Base-by-base conservation (phyloP, 805 yeast genomes). In the Cephaloascus albidus region DNA sequence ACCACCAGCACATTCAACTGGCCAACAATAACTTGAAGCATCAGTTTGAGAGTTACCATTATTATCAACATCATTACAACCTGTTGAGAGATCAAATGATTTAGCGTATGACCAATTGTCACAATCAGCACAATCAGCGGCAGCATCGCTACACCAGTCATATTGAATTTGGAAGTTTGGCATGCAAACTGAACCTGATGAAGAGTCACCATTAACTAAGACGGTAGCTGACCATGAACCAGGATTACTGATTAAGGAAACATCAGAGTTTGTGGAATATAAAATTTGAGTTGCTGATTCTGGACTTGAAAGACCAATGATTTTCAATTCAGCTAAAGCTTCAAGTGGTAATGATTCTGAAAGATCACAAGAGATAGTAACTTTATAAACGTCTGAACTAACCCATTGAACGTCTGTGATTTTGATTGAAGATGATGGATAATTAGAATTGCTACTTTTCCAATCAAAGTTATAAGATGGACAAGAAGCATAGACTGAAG, bases 101-200 rank as follows among this genome's bases (percentile, higher is more conserved):
- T 31, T 31, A 15, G 33, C 33, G 18, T 31, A 31, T 8, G 33
- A 8, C 33, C 33, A 31, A 10, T 8, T 10, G 16, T 31, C 33
- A 23, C 28, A 23, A 12, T 23, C 28, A 8, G 6, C 33, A 16
- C 33, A 31, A 14, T 16, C 33, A n/a, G 33, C 18, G 16, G 17
- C 33, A 31, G 6, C 16, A 31, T 31, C 18, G 6, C 18, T n/a
- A n/a, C 33, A 31, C 33, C 33, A 31, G 33, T 31, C 33, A n/a
- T 31, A 31, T 31, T 31, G 33, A 16, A 31, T 31, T 31, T 31
- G 33, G 18, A 31, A 31, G 16, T 31, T 14, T n/a, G 33, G 33
- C 33, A 31, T 31, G 14, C 33, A 31, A n/a, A 31, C 33, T 8
- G 18, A 16, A 16, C 18, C 14, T 10, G 15, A 6, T 6, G 15